Evolutionary conservation across 352 stramenopile species (phyloP).

Genomic region (Phytophthora tubulina): DNA sequence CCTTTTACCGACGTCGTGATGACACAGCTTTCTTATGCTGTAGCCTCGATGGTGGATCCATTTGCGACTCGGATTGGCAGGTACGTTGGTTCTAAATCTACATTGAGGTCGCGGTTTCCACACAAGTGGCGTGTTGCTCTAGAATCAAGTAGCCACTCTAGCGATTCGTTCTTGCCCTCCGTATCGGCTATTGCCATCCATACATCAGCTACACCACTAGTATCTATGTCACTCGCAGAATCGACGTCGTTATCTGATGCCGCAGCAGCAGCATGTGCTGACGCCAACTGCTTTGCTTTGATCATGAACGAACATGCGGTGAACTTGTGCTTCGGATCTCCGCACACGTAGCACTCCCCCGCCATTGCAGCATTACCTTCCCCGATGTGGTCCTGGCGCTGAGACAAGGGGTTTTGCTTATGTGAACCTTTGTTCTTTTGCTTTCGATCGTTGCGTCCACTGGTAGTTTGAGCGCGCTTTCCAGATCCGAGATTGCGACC

Average conservation of each 20-base stretch:
- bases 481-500: no score
- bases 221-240: no score
- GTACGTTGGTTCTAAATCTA: not conserved
- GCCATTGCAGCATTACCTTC: no score
- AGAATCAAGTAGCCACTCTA: not conserved
- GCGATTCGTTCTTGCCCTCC: no score
- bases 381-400: no score
- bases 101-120: not conserved
- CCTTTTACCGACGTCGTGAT: not conserved
- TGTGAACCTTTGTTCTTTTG: not conserved
- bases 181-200: not conserved
- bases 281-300: not conserved
- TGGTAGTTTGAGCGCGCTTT: no score
- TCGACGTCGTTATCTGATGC: no score
- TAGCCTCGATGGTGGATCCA: not conserved
- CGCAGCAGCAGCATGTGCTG: not conserved
- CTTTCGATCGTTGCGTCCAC: no score
- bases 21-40: not conserved
- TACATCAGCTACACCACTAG: not conserved
- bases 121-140: not conserved
- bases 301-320: not conserved
- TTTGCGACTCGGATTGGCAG: not conserved
- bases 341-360: no score
- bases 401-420: no score
- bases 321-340: not conserved